Conservation (phyloP, 176 grass and related monocot species). For the Carex littledalei region DNA sequence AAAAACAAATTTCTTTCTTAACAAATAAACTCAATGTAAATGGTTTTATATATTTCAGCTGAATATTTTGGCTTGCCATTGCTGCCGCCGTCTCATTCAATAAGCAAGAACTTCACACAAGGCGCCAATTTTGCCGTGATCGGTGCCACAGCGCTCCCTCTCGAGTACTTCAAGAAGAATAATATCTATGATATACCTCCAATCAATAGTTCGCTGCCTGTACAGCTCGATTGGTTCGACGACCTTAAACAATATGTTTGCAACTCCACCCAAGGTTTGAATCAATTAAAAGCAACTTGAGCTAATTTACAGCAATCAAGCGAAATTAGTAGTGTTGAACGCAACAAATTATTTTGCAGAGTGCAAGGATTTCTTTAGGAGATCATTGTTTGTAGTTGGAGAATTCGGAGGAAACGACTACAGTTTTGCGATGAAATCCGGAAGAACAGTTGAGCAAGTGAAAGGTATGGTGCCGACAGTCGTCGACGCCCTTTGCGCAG, state of each 20-base stretch:
- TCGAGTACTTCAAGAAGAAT: not conserved
- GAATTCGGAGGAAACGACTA: constrained; percentile 63
- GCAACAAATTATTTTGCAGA: constrained; percentile 14
- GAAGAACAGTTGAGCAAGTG: constrained; percentile 4
- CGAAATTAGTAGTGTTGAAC: too few species aligned
- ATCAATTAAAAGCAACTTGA: not conserved
- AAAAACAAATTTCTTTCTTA: not conserved
- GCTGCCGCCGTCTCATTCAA: constrained; percentile 29
- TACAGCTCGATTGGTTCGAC: constrained; percentile 49
- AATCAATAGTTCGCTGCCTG: constrained; percentile 25
- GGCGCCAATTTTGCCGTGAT: constrained; percentile 47
- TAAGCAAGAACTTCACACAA: constrained; percentile 35
- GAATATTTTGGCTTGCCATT: constrained; percentile 49
- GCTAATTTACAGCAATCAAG: not conserved
- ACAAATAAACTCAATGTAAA: not conserved
- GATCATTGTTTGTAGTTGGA: constrained; percentile 42
- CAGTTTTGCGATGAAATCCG: constrained; percentile 20
- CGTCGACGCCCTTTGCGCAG: constrained; percentile 10
- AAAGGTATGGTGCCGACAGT: constrained; percentile 17
- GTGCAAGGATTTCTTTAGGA: constrained; percentile 28
- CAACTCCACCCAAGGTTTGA: constrained; percentile 26
- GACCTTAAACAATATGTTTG: constrained; percentile 38
- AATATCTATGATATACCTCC: not conserved
- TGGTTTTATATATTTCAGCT: constrained; percentile 21
- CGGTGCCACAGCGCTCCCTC: constrained; percentile 31